phyloP scores from a whole-genome alignment of 768 basidiomycete species.

The Galerina marginata region DNA sequence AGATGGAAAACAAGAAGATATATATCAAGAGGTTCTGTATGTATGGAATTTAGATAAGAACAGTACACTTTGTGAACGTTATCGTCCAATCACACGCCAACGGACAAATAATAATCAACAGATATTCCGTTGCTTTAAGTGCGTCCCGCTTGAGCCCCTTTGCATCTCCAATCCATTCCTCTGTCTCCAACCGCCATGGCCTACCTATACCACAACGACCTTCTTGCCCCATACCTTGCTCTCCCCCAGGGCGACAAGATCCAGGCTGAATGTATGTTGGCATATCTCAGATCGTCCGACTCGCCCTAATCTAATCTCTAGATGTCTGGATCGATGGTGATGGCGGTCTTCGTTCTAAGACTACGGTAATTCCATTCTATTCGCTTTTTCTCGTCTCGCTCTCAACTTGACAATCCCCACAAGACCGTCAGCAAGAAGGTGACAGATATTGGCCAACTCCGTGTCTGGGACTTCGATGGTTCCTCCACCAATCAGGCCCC shows the following conservation, averaged over 20 bases:
- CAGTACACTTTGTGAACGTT: constrained; percentile 23
- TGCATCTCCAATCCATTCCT: constrained; percentile 28
- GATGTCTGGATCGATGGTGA: constrained; percentile 99
- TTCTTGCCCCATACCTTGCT: constrained; percentile 88
- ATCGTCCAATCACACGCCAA: constrained; percentile 50
- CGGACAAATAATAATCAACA: constrained; percentile 39
- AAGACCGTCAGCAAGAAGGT: constrained; percentile 89
- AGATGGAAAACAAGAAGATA: background rate
- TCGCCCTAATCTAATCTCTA: constrained; percentile 38
- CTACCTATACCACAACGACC: constrained; percentile 72
- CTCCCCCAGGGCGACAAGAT: constrained; percentile 90
- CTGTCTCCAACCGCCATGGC: constrained; percentile 28
- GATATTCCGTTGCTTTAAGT: constrained; percentile 25
- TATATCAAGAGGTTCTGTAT: background rate
- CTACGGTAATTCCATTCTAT: constrained; percentile 59
- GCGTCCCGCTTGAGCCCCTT: constrained; percentile 24
- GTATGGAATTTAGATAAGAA: constrained; percentile 7
- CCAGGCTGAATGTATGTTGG: constrained; percentile 88
- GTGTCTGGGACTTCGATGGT: constrained; percentile 99
- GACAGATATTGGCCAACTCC: constrained; percentile 87
- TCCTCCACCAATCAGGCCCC: constrained; percentile 98
- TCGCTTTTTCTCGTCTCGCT: constrained; percentile 12
- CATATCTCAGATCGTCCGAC: constrained; percentile 17
- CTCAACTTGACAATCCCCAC: constrained; percentile 2
- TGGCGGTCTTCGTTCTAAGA: constrained; percentile 94